Base-by-base conservation (phyloP, 2,329 filamentous ascomycete genomes). In the Incumbomyces lentus region DNA sequence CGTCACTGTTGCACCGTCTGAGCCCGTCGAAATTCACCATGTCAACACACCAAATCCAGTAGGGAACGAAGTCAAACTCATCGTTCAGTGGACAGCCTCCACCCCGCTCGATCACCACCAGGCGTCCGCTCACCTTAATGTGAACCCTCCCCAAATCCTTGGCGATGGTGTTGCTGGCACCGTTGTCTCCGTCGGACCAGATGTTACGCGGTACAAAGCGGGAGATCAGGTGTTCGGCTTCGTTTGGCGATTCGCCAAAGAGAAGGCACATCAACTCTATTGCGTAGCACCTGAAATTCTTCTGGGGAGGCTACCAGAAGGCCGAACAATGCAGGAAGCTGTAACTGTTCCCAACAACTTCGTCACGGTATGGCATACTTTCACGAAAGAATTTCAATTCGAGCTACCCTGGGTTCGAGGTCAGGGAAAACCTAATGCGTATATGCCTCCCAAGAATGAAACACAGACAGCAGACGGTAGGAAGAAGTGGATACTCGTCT, bases 21-120 rank as follows among this genome's bases (percentile, higher is more conserved):
- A 57, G 2, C 62, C 62, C 13, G 61, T 71, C 4, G 56, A 51
- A 1, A 49, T 66, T 17, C 59, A 58, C 7, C 52, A 63, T 43
- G 59, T 68, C 2, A 60, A 64, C 1, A 68, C 65, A 6, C 46
- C 60, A 3, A 46, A 49, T 12, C 64, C 64, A 1, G 48, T 35
- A 12, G 52, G 40, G 10, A 67, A 71, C 31, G 72, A 82, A 59
- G 69, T 79, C 30, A 67, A 71, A 13, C 62, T 82, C 34, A 69
- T 66, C 19, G 72, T 77, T 8, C 63, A 72, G 48, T 82, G 75
- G 74, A 78, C 75, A 1, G 71, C 76, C 2, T 79, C 77, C 1
- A 77, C 74, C 1, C 79, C 79, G 0, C 64, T 82, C 0, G 76
- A 82, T 53, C 63, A 82, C 5, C 79, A 82, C 60, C 72, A 76